Evolutionary conservation across 768 basidiomycete species (phyloP).

Genomic region (Amanita subjunquillea): DNA sequence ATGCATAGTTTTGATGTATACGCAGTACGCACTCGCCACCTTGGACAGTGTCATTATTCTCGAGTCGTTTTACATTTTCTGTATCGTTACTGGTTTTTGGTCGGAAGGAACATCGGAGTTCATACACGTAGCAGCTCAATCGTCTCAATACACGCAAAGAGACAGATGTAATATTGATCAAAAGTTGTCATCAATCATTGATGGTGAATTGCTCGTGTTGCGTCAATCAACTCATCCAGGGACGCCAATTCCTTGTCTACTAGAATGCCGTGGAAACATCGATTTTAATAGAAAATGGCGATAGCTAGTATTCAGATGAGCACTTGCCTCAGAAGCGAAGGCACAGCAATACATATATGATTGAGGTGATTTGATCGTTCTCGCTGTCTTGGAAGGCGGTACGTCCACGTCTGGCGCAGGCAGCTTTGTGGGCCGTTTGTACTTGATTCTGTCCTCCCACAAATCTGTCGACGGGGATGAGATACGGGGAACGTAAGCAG

Average conservation of each 20-base stretch:
- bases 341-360: conserved; percentile 80
- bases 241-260: conserved; percentile 96
- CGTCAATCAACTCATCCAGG: conserved; percentile 89
- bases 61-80: neutral
- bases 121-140: conserved; percentile 2
- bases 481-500: neutral
- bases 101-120: neutral
- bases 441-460: conserved; percentile 86
- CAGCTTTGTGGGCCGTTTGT: conserved; percentile 88
- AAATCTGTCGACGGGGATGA: conserved; percentile 36
- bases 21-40: neutral
- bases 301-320: conserved; percentile 97
- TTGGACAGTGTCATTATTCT: neutral
- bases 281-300: conserved; percentile 56
- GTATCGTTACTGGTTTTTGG: neutral
- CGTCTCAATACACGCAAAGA: conserved; percentile 12
- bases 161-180: conserved; percentile 1
- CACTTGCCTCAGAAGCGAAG: neutral
- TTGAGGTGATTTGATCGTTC: conserved; percentile 97
- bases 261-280: conserved; percentile 18
- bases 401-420: conserved; percentile 90
- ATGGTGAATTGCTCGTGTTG: conserved; percentile 39
- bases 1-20: neutral
- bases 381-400: conserved; percentile 77
- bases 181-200: neutral